Conservation (phyloP, 805 yeast genomes). For the Wickerhamiella bombiphila region DNA sequence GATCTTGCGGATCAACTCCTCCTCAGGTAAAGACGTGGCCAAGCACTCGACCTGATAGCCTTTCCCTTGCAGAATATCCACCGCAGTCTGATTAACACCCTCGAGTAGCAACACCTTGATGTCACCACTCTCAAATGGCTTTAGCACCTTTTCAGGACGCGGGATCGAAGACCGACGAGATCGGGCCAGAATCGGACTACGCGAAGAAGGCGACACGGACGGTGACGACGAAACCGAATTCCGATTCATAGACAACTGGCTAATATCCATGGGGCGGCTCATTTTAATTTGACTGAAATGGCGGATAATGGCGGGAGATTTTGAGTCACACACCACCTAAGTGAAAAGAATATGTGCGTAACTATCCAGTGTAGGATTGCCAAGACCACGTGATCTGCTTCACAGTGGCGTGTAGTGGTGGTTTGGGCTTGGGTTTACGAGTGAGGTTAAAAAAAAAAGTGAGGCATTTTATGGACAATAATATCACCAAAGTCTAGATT, state of each 20-base stretch:
- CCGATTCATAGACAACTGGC: conserved; percentile 6
- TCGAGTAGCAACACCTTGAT: conserved; percentile 82
- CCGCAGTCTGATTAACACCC: conserved; percentile 87
- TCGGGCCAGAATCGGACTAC: conserved; percentile 5
- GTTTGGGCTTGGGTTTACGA: no score
- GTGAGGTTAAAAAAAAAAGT: no score
- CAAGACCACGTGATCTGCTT: no score
- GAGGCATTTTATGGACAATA: no score
- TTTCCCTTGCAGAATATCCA: conserved; percentile 68
- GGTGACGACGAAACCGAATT: conserved; percentile 7
- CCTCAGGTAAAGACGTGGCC: conserved; percentile 81
- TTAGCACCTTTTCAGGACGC: conserved; percentile 45
- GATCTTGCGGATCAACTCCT: conserved; percentile 86
- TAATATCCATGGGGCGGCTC: conserved; percentile 23
- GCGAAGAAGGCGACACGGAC: conserved; percentile 9
- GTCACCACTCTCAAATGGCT: conserved; percentile 93
- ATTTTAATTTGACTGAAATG: conserved; percentile 9
- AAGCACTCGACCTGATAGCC: conserved; percentile 96
- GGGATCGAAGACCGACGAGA: conserved; percentile 14
- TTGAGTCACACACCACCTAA: neutral
- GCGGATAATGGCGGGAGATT: neutral
- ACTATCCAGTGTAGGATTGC: no score
- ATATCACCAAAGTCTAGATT: no score
- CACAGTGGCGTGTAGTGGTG: no score
- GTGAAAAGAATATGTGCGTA: neutral